Percentiles rank a stretch among this genome's conserved stretches.
Conservation (phyloP, 805 yeast species). For the Clavispora fructus region DNA sequence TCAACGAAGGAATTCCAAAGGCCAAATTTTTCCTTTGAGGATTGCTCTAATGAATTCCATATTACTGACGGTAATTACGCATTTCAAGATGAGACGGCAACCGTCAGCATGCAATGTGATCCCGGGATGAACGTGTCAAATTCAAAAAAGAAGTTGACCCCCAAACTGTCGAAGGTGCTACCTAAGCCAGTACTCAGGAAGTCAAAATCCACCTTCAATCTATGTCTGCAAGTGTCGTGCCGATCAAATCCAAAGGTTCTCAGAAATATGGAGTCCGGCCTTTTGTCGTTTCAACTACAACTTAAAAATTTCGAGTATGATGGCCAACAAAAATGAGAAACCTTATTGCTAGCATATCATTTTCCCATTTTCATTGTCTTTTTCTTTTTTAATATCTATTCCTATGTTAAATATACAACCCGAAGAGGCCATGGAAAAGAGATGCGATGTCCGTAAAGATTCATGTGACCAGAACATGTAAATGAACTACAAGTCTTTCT, state of each 20-base stretch:
- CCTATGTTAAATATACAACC: background rate
- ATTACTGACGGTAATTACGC: slow-evolving; percentile 9
- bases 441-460: background rate
- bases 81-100: slow-evolving; percentile 14
- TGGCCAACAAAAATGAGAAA: background rate
- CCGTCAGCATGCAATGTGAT: slow-evolving; percentile 9
- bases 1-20: background rate
- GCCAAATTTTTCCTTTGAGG: slow-evolving; percentile 10
- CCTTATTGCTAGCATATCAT: too few relatives aligned
- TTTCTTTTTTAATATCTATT: background rate
- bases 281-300: slow-evolving; percentile 20
- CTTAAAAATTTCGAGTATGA: background rate
- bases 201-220: slow-evolving; percentile 7
- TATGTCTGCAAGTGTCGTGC: slow-evolving; percentile 2
- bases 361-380: background rate
- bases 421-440: background rate
- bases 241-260: slow-evolving; percentile 10
- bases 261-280: slow-evolving; percentile 26
- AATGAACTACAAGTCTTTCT: slow-evolving; percentile 32
- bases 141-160: slow-evolving; percentile 5
- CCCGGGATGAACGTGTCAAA: background rate
- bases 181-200: slow-evolving; percentile 4
- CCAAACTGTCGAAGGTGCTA: slow-evolving; percentile 2
- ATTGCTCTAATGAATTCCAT: slow-evolving; percentile 13
- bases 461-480: background rate